Base-by-base conservation (phyloP, 78 protist genomes). In the Dictyostelium intermedium region DNA sequence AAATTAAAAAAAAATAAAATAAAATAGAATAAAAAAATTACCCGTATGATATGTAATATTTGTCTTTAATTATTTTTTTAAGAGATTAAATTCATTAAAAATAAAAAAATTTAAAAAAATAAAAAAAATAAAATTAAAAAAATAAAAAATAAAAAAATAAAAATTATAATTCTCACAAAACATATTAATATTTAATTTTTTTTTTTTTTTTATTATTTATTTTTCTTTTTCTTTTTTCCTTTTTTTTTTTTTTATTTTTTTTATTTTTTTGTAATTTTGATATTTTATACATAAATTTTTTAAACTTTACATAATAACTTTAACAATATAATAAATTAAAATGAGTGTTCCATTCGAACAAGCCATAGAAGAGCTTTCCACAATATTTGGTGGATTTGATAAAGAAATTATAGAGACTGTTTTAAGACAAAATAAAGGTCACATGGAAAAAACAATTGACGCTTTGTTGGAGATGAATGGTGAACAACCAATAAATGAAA, bases 361-460 rank as follows among this genome's bases (percentile, higher is more conserved):
- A 76, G 95, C 95, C 30, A 53, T 91, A 37, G 69, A 69, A 27
- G 78, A 82, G 32, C 50, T 91, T 30, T 78, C 66, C 3, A 4
- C 73, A 30, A 91, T 91, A 70, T 91, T 91, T 45, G 53, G 83
- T 77, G 61, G 61, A 7, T 91, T 91, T 32, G 95, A 91, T 37
- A 72, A 53, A 61, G 95, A 91, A 5, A 27, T 91, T 11, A 84
- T 91, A 27, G 95, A 73, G 13, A 37, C 72, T 13, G 69, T 91
- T 3, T 32, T 91, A 27, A 73, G 84, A 74, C 86, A 83, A 32
- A 91, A 91, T 18, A 56, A 84, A 32, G 95, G 95, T 30, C 87
- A 91, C 20, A 91, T 91, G 95, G 95, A 91, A 32, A 83, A 77
- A 81, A 91, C 95, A 41, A 91, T 91, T 9, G 95, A 91, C 43